A percentile compares a stretch with the other conserved stretches of the same genome.
Conservation (phyloP, 345 rosid genomes). For the Syzygium jambos region DNA sequence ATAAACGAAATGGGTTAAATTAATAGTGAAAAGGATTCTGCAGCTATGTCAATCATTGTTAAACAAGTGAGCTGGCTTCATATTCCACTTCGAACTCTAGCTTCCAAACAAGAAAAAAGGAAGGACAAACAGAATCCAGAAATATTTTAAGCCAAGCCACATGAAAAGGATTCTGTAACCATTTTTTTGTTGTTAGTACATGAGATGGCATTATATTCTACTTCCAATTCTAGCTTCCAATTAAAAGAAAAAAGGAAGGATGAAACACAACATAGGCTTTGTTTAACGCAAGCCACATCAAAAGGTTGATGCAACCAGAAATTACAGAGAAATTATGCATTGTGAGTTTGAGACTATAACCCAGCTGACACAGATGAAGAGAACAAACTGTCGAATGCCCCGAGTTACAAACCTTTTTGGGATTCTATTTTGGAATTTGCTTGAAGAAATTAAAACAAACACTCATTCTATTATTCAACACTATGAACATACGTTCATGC, state of each 20-base stretch:
- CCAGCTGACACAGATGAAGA: not conserved
- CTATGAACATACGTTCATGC: not conserved
- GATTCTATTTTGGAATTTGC: not conserved
- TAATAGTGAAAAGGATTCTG: not conserved
- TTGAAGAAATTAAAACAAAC: not conserved
- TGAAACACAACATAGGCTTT: not conserved
- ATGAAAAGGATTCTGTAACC: not conserved
- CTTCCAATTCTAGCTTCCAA: not conserved
- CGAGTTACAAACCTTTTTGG: not conserved
- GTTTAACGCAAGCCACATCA: not conserved
- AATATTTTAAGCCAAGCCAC: not conserved
- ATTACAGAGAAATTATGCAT: not conserved
- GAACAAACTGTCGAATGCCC: not conserved
- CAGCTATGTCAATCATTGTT: not conserved
- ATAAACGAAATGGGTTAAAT: not conserved
- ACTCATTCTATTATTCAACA: not conserved
- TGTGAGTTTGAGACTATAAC: not conserved
- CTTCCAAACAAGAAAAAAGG: not conserved
- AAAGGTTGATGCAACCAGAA: not conserved
- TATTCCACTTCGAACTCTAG: not conserved
- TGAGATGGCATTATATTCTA: not conserved
- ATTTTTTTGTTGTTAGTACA: not conserved
- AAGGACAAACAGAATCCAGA: not conserved
- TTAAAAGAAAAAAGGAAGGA: not conserved
- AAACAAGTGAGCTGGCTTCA: not conserved